These are phyloP conservation scores for Daedaleopsis sinensis DNA, from an alignment of 768 basidiomycete genomes.

Conservation along the genomic window DNA sequence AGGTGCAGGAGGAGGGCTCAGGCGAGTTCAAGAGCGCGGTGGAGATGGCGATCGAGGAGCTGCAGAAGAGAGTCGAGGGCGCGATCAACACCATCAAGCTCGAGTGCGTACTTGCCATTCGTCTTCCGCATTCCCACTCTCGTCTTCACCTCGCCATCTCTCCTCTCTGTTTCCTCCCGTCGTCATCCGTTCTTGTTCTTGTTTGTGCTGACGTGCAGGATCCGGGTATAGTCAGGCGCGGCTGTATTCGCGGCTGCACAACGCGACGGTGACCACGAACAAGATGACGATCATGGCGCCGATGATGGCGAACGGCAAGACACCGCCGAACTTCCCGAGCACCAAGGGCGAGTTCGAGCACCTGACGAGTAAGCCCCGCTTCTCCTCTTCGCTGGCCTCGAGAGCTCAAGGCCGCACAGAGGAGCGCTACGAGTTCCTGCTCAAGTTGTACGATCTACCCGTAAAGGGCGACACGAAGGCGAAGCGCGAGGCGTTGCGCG, in stretches of 20 bases:
- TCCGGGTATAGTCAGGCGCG: slow-evolving; percentile 36
- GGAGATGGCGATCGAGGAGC: slow-evolving; percentile 32
- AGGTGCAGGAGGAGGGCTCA: slow-evolving; percentile 28
- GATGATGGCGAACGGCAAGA: slow-evolving; percentile 37
- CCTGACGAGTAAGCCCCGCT: slow-evolving; percentile 41
- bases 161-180: not conserved
- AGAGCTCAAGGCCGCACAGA: slow-evolving; percentile 25
- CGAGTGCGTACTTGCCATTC: slow-evolving; percentile 32
- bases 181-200: not conserved
- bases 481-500: slow-evolving; percentile 41
- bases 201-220: not conserved
- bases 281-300: slow-evolving; percentile 37
- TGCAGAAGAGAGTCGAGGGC: slow-evolving; percentile 41
- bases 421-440: slow-evolving; percentile 43
- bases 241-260: slow-evolving; percentile 40
- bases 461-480: slow-evolving; percentile 43
- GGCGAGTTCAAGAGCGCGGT: slow-evolving; percentile 31
- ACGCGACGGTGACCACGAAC: slow-evolving; percentile 36
- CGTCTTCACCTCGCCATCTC: not conserved
- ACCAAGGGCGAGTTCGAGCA: slow-evolving; percentile 49
- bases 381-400: not conserved
- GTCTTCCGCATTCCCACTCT: not conserved
- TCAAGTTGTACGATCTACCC: slow-evolving; percentile 38
- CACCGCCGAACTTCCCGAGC: slow-evolving; percentile 38
- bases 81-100: slow-evolving; percentile 35